phyloP scores from a whole-genome alignment of 352 stramenopile species.

The Hyaloperonospora brassicae region DNA sequence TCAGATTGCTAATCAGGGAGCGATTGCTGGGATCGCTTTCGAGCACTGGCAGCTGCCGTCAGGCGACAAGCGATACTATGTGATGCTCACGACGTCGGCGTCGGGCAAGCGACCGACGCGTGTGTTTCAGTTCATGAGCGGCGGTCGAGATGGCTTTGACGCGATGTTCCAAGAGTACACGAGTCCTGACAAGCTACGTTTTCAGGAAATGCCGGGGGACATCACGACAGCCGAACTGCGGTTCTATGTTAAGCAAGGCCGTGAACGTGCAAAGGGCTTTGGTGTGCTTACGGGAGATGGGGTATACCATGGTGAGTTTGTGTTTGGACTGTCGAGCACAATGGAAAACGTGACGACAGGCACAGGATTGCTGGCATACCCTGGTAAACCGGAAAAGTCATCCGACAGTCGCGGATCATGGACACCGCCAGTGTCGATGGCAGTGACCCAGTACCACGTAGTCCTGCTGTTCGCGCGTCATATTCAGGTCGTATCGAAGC shows the following conservation, averaged over 20 bases:
- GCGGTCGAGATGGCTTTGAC: slow-evolving; percentile 57
- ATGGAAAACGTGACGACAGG: slow-evolving; percentile 80
- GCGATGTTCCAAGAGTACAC: slow-evolving; percentile 81
- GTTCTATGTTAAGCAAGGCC: slow-evolving; percentile 75
- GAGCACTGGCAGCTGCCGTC: slow-evolving; percentile 65
- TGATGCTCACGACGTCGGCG: slow-evolving; percentile 81
- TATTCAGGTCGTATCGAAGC: slow-evolving; percentile 81
- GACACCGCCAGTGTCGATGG: slow-evolving; percentile 72
- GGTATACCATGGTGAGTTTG: slow-evolving; percentile 86
- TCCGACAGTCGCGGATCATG: slow-evolving; percentile 30
- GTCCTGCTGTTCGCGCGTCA: slow-evolving; percentile 79
- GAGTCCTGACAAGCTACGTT: slow-evolving; percentile 71
- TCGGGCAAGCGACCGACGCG: slow-evolving; percentile 79
- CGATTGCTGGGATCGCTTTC: slow-evolving; percentile 76
- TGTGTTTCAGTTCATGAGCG: slow-evolving; percentile 88
- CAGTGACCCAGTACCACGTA: slow-evolving; percentile 89
- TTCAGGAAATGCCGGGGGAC: slow-evolving; percentile 86
- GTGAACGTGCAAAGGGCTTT: slow-evolving; percentile 81
- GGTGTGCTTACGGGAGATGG: slow-evolving; percentile 86
- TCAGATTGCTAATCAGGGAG: slow-evolving; percentile 82
- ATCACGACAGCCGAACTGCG: slow-evolving; percentile 68
- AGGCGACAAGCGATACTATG: slow-evolving; percentile 55
- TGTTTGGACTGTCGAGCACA: slow-evolving; percentile 57
- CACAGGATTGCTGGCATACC: slow-evolving; percentile 64
- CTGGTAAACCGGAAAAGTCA: slow-evolving; percentile 47